Percentiles rank a stretch among this genome's conserved stretches.
Conservation (phyloP, 306 rosid species). For the Acacia confusa region DNA sequence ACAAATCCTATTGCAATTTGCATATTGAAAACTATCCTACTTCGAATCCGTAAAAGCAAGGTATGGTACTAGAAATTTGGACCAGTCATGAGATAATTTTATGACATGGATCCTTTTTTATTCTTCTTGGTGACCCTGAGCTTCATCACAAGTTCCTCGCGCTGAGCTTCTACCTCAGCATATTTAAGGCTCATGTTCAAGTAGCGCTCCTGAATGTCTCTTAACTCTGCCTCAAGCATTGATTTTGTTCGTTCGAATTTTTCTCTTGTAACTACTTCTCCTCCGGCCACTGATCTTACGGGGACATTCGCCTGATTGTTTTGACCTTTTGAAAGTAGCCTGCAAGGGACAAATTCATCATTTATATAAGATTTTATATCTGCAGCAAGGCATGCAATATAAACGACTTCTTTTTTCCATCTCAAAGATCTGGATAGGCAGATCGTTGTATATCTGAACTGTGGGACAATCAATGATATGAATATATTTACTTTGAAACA, state of each 20-base stretch:
- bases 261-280: constrained; percentile 57
- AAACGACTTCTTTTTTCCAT: too few relatives aligned
- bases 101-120: constrained; percentile 68
- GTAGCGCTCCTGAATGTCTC: constrained; percentile 84
- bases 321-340: constrained; percentile 48
- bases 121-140: constrained; percentile 49
- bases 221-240: constrained; percentile 77
- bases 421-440: not conserved
- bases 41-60: constrained; percentile 34
- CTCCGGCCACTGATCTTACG: constrained; percentile 47
- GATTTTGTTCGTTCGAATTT: constrained; percentile 58
- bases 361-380: constrained; percentile 3
- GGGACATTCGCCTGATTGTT: constrained; percentile 40
- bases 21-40: constrained; percentile 33
- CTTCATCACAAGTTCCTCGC: constrained; percentile 94
- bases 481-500: not conserved
- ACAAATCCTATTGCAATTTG: constrained; percentile 14
- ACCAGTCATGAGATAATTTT: constrained; percentile 11
- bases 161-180: constrained; percentile 89
- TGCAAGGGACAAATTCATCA: constrained; percentile 32
- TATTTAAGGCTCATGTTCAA: constrained; percentile 87
- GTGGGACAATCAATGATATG: too few relatives aligned
- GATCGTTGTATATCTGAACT: not conserved
- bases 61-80: constrained; percentile 27
- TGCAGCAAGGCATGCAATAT: constrained; percentile 1